phyloP scores from a whole-genome alignment of 306 rosid species.

The Medicago arabica region DNA sequence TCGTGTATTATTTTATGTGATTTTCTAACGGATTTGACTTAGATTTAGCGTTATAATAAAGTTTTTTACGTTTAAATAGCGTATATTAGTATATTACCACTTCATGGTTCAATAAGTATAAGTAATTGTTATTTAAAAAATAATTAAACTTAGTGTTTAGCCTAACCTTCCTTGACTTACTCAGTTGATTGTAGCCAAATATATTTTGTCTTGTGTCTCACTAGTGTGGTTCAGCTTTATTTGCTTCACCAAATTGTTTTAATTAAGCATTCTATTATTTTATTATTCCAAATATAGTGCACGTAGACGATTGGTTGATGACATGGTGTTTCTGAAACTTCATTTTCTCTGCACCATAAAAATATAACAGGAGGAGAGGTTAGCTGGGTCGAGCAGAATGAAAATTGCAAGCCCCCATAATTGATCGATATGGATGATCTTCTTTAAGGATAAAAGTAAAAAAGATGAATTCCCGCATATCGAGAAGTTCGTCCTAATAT shows the following conservation, averaged over 20 bases:
- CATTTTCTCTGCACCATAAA: constrained; percentile 16
- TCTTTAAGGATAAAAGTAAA: constrained; percentile 21
- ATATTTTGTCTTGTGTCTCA: constrained; percentile 1
- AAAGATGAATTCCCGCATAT: constrained; percentile 28
- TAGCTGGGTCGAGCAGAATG: constrained; percentile 18
- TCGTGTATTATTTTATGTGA: neutral
- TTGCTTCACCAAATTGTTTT: too few species aligned
- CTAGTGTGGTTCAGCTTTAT: constrained; percentile 27
- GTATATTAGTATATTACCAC: too few species aligned
- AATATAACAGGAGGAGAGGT: constrained; percentile 13
- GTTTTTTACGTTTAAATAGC: too few species aligned
- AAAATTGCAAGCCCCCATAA: constrained; percentile 10
- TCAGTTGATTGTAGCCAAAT: neutral
- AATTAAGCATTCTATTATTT: too few species aligned
- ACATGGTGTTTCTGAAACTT: constrained; percentile 35
- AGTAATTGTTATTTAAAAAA: too few species aligned
- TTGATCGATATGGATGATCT: neutral
- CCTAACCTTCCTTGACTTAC: neutral
- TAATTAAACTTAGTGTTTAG: neutral
- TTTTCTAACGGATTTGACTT: neutral
- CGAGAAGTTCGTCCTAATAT: neutral
- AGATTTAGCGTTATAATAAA: too few species aligned
- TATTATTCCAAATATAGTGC: constrained; percentile 16
- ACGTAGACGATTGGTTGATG: constrained; percentile 27
- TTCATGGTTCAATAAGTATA: too few species aligned